Conservation (phyloP, 163 green algal genomes). For the Chlorella variabilis region DNA sequence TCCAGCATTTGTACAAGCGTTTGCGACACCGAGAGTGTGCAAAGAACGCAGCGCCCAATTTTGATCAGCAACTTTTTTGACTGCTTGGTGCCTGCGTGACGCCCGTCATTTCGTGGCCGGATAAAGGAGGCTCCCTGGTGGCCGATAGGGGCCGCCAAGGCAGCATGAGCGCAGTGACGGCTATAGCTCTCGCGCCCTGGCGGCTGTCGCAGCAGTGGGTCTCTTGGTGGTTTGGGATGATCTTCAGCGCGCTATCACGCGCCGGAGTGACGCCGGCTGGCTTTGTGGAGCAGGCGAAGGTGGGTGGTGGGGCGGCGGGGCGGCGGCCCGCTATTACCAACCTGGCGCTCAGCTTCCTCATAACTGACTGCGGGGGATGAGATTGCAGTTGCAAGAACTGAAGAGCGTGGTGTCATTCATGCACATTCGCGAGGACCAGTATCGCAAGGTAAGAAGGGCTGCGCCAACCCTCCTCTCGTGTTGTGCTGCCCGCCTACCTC, state of each 20-base stretch:
- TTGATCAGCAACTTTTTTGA: too few species aligned
- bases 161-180: neutral
- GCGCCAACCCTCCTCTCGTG: neutral
- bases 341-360: too few species aligned
- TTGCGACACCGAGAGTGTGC: too few species aligned
- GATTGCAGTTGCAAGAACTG: neutral
- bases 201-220: neutral
- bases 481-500: too few species aligned
- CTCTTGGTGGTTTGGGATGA: neutral
- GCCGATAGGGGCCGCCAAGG: neutral
- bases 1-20: neutral
- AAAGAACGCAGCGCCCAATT: too few species aligned
- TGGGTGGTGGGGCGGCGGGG: neutral
- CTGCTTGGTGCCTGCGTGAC: too few species aligned
- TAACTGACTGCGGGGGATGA: neutral
- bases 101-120: too few species aligned
- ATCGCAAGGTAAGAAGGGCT: neutral
- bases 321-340: too few species aligned
- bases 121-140: too few species aligned
- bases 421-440: conserved; percentile 4
- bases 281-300: conserved; percentile 10
- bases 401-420: neutral
- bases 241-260: neutral
- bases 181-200: neutral
- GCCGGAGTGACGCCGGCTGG: neutral